Conservation (phyloP, 2,329 filamentous ascomycete species). For the Hymenotorrendiella dingleyae region DNA sequence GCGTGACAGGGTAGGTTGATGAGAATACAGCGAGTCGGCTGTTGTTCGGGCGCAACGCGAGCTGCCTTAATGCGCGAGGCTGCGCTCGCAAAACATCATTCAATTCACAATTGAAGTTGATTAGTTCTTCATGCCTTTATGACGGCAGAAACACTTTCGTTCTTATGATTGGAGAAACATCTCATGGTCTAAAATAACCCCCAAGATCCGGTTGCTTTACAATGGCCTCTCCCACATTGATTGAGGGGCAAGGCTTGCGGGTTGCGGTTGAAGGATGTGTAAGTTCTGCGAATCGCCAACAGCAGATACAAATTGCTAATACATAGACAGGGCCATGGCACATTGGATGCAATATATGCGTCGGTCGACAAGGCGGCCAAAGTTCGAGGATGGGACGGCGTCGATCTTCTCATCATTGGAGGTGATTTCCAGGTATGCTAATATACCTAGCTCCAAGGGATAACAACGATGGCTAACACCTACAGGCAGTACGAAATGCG, state of each 20-base stretch:
- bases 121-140: no score
- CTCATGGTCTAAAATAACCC: no score
- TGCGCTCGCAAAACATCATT: no score
- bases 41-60: no score
- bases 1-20: no score
- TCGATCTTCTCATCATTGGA: constrained; percentile 90
- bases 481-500: constrained; percentile 77
- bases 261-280: constrained; percentile 86
- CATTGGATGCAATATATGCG: constrained; percentile 84
- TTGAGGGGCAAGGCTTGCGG: constrained; percentile 48
- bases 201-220: no score
- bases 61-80: no score
- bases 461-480: constrained; percentile 8
- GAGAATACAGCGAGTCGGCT: no score
- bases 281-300: constrained; percentile 33
- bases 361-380: constrained; percentile 65
- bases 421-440: constrained; percentile 79
- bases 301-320: constrained; percentile 8
- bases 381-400: constrained; percentile 67
- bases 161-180: no score
- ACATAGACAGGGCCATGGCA: constrained; percentile 71
- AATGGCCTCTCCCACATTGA: constrained; percentile 11
- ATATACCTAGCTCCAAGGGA: not conserved
- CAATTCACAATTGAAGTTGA: no score
- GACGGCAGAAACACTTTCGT: no score